These are phyloP conservation scores for Aureobasidium zeae DNA, from an alignment of 2,329 filamentous ascomycete genomes.

Conservation along the genomic window DNA sequence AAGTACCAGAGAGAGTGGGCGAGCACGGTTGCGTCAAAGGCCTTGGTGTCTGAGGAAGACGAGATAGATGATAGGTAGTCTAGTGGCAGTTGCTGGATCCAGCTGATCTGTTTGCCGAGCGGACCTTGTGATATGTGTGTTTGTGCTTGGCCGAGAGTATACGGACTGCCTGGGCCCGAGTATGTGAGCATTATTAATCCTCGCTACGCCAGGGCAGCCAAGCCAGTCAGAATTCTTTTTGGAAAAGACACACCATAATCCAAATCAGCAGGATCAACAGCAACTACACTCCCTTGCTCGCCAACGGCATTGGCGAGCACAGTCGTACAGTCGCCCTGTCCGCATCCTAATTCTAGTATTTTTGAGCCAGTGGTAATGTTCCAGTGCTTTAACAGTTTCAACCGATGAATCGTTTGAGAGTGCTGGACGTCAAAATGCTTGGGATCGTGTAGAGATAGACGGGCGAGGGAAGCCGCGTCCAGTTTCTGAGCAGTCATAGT, in stretches of 20 bases:
- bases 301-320: slow-evolving; percentile 44
- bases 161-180: slow-evolving; percentile 37
- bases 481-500: too few relatives aligned
- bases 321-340: slow-evolving; percentile 49
- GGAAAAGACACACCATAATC: slow-evolving; percentile 35
- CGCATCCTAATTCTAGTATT: slow-evolving; percentile 50
- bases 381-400: neutral
- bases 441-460: slow-evolving; percentile 1
- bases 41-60: neutral
- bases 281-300: slow-evolving; percentile 38
- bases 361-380: neutral
- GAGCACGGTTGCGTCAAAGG: slow-evolving; percentile 40
- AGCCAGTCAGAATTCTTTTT: neutral
- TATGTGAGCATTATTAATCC: too few relatives aligned
- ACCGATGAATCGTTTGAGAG: neutral
- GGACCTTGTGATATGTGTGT: slow-evolving; percentile 33
- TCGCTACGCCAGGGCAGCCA: slow-evolving; percentile 12
- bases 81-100: slow-evolving; percentile 32
- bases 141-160: slow-evolving; percentile 44
- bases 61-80: slow-evolving; percentile 28
- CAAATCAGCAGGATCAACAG: slow-evolving; percentile 43
- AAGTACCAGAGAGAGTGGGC: slow-evolving; percentile 50
- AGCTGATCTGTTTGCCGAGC: slow-evolving; percentile 38
- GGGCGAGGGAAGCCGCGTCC: neutral
- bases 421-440: neutral